phyloP scores from a whole-genome alignment of 805 yeast species.

The Yarrowia sp. region DNA sequence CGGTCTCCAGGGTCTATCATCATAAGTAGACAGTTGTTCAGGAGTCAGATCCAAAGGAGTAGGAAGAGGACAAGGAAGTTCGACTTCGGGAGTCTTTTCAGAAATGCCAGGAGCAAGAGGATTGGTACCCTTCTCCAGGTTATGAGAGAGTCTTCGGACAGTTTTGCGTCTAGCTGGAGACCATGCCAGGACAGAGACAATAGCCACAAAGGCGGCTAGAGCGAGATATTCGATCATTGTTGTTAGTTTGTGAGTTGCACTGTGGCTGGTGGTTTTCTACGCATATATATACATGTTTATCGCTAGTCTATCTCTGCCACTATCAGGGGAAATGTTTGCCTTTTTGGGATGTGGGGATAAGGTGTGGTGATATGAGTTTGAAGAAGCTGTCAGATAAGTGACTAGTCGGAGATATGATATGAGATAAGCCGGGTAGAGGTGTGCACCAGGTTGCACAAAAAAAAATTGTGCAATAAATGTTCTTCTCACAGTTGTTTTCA shows the following conservation, averaged over 20 bases:
- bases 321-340: constrained; percentile 26
- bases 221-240: neutral
- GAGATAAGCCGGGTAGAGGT: too few species aligned
- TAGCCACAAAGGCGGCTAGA: neutral
- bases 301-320: neutral
- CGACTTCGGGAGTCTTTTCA: neutral
- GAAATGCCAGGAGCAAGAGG: neutral
- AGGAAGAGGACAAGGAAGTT: neutral
- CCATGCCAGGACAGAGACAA: neutral
- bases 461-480: neutral
- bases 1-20: constrained; percentile 79
- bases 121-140: constrained; percentile 6
- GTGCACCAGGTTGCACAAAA: too few species aligned
- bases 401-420: neutral
- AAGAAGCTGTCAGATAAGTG: neutral
- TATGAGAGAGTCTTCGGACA: neutral
- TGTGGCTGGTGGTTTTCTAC: neutral
- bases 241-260: neutral
- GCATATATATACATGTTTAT: neutral
- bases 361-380: constrained; percentile 7
- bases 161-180: neutral
- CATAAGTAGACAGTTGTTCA: constrained; percentile 61
- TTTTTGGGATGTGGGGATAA: constrained; percentile 24
- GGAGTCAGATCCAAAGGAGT: constrained; percentile 50
- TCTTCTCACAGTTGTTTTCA: too few species aligned